These are phyloP conservation scores for Breviolum minutum DNA, from an alignment of 73 alveolate species.

Conservation along the genomic window DNA sequence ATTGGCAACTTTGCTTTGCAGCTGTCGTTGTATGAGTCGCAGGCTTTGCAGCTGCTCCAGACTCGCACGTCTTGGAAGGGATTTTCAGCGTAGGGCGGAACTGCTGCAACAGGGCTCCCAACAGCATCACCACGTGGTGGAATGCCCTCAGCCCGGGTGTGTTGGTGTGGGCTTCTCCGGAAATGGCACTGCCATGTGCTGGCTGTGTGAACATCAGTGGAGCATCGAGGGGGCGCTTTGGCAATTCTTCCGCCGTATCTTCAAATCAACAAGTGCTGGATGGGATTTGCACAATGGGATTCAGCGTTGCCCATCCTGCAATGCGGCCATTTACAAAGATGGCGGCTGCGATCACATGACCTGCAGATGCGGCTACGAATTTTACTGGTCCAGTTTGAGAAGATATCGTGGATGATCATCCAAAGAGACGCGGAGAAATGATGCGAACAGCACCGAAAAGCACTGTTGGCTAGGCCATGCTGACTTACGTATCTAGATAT, in stretches of 20 bases:
- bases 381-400: conserved; percentile 95
- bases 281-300: conserved; percentile 8
- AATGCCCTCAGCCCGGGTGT: conserved; percentile 48
- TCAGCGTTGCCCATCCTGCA: conserved; percentile 97
- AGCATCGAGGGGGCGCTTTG: not conserved
- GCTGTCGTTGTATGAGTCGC: not conserved
- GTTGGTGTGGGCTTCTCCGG: conserved; percentile 48
- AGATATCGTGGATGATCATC: not conserved
- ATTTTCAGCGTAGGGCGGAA: not conserved
- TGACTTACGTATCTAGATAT: too few species aligned
- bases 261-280: not conserved
- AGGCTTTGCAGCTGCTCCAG: conserved; percentile 22
- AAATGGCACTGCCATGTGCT: conserved; percentile 67
- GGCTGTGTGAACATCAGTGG: conserved; percentile 82
- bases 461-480: too few species aligned
- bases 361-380: conserved; percentile 97
- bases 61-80: not conserved
- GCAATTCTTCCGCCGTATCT: not conserved
- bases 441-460: too few species aligned
- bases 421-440: not conserved
- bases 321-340: conserved; percentile 96
- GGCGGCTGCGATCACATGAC: conserved; percentile 97
- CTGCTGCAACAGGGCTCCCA: not conserved
- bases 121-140: not conserved
- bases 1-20: not conserved